Conservation (phyloP, 2,329 filamentous ascomycete genomes). For the Fusarium praegraminearum region DNA sequence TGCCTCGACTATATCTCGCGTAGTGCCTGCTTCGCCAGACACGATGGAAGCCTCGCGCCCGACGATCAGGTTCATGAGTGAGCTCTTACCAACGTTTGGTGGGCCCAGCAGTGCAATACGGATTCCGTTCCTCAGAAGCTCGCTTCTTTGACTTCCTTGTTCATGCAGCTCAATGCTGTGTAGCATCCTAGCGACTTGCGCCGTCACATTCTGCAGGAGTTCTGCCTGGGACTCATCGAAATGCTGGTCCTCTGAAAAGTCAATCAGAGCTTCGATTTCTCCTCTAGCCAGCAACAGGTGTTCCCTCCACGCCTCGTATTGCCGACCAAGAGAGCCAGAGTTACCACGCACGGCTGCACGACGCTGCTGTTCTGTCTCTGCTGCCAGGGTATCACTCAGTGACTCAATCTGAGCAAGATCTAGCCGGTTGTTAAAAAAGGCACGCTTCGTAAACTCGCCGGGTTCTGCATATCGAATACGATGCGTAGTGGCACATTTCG, state of each 20-base stretch:
- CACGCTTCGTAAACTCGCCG: slow-evolving; percentile 93
- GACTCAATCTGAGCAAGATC: slow-evolving; percentile 86
- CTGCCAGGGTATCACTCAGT: slow-evolving; percentile 71
- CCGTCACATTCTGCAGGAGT: slow-evolving; percentile 76
- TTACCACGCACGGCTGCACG: slow-evolving; percentile 84
- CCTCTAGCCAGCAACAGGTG: slow-evolving; percentile 83
- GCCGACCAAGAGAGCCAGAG: slow-evolving; percentile 74
- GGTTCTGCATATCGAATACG: slow-evolving; percentile 88
- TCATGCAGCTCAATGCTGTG: slow-evolving; percentile 76
- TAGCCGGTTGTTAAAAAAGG: slow-evolving; percentile 87
- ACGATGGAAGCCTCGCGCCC: slow-evolving; percentile 96
- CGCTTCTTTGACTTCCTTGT: slow-evolving; percentile 81
- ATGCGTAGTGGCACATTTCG: slow-evolving; percentile 57
- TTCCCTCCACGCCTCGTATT: slow-evolving; percentile 86
- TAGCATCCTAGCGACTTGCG: slow-evolving; percentile 72
- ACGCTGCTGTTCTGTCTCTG: slow-evolving; percentile 92
- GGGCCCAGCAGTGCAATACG: slow-evolving; percentile 87
- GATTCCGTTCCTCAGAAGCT: slow-evolving; percentile 87
- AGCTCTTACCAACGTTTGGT: slow-evolving; percentile 96
- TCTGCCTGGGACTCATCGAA: slow-evolving; percentile 87
- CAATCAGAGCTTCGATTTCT: slow-evolving; percentile 94
- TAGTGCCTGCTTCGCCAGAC: slow-evolving; percentile 91
- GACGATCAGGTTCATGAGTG: slow-evolving; percentile 88
- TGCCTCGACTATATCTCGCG: slow-evolving; percentile 92
- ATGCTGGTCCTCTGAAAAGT: slow-evolving; percentile 97